Evolutionary conservation across 1,284 basidiomycete genomes (phyloP).

Genomic region (Ustilago sp.): DNA sequence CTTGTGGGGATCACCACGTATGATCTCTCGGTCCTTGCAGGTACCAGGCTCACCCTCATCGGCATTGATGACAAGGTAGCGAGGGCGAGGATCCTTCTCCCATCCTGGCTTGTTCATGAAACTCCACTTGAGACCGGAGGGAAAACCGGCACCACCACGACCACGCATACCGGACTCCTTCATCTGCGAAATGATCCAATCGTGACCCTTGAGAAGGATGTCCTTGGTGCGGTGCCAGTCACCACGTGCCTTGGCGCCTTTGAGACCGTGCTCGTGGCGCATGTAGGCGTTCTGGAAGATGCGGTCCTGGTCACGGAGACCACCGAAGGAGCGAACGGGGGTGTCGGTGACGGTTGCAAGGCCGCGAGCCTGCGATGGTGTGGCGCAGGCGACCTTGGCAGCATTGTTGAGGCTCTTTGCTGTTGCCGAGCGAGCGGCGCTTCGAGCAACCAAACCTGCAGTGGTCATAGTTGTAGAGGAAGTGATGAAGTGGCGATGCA

Average conservation of each 20-base stretch:
- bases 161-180: slow-evolving; percentile 96
- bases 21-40: slow-evolving; percentile 98
- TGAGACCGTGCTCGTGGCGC: slow-evolving; percentile 67
- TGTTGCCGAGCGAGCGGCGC: slow-evolving; percentile 50
- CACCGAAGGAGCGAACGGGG: slow-evolving; percentile 64
- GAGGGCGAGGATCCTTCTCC: slow-evolving; percentile 92
- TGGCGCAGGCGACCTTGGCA: slow-evolving; percentile 49
- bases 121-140: slow-evolving; percentile 93
- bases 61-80: slow-evolving; percentile 97
- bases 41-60: slow-evolving; percentile 99
- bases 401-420: slow-evolving; percentile 43
- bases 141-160: slow-evolving; percentile 96
- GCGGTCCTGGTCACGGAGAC: slow-evolving; percentile 68
- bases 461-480: neutral
- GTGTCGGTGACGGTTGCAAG: slow-evolving; percentile 67
- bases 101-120: slow-evolving; percentile 99
- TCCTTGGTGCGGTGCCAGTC: slow-evolving; percentile 99
- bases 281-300: slow-evolving; percentile 70
- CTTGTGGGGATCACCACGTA: slow-evolving; percentile 98
- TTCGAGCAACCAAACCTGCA: slow-evolving; percentile 51
- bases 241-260: slow-evolving; percentile 79
- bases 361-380: slow-evolving; percentile 53
- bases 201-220: slow-evolving; percentile 91
- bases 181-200: slow-evolving; percentile 96
- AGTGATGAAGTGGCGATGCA: neutral